phyloP scores from a whole-genome alignment of 2,329 filamentous ascomycete species.

The Cryphonectria nitschkei region DNA sequence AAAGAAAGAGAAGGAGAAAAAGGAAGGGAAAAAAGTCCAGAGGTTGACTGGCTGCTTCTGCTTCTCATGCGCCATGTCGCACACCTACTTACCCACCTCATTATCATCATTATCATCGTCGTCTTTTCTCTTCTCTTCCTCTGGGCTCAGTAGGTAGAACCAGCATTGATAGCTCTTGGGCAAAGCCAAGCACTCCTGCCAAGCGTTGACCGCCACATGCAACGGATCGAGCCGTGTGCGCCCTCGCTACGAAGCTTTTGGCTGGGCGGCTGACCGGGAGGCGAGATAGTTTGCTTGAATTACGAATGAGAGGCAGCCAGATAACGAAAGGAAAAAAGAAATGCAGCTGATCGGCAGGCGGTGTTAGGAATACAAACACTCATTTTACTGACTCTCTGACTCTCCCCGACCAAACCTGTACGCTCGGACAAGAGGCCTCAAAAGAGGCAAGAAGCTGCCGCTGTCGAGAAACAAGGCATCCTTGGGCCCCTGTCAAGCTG shows the following conservation, averaged over 20 bases:
- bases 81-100: background rate
- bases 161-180: background rate
- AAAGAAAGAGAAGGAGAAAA: too few species aligned
- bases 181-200: background rate
- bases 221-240: conserved; percentile 6
- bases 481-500: background rate
- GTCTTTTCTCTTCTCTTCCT: background rate
- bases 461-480: background rate
- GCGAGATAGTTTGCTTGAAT: background rate
- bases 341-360: background rate
- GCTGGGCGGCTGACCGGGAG: background rate
- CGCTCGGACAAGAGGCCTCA: conserved; percentile 11
- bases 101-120: too few species aligned
- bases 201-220: conserved; percentile 1
- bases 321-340: background rate
- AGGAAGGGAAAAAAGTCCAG: background rate
- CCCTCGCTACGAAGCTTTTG: background rate
- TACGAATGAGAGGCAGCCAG: background rate
- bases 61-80: background rate
- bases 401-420: background rate
- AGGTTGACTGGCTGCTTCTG: background rate
- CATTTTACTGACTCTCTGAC: background rate
- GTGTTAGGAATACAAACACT: background rate
- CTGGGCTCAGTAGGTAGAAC: background rate
- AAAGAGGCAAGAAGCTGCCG: conserved; percentile 4